Conservation (phyloP, 2,329 filamentous ascomycete genomes). For the Xylaria sp. region DNA sequence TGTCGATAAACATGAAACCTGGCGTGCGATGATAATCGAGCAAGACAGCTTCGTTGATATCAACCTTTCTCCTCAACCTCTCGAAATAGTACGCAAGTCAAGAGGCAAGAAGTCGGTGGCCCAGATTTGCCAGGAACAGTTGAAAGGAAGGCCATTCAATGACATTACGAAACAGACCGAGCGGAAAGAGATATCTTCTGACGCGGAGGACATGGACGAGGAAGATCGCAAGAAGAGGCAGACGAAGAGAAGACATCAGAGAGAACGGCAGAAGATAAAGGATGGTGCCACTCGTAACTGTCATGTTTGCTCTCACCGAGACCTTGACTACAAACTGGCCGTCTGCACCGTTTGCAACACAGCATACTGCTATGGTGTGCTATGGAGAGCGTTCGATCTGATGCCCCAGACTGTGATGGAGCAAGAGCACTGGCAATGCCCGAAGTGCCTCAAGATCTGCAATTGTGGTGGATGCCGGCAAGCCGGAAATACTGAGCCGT, state of each 20-base stretch:
- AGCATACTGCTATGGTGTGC: constrained; percentile 85
- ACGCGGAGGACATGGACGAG: constrained; percentile 55
- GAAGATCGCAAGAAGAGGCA: constrained; percentile 60
- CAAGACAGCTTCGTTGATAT: constrained; percentile 64
- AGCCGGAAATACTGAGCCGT: constrained; percentile 62
- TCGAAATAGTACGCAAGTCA: constrained; percentile 63
- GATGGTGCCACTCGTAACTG: constrained; percentile 57
- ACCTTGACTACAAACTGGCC: constrained; percentile 80
- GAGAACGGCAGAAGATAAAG: constrained; percentile 41
- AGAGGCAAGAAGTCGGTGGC: constrained; percentile 74
- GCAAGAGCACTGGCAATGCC: constrained; percentile 78
- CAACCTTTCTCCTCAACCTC: constrained; percentile 60
- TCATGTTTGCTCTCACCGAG: constrained; percentile 76
- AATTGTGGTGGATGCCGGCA: constrained; percentile 77
- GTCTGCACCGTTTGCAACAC: constrained; percentile 71
- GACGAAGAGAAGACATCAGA: constrained; percentile 43
- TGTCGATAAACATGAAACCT: constrained; percentile 70
- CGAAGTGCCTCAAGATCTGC: constrained; percentile 79
- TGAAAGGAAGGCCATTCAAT: constrained; percentile 72
- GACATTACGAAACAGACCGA: constrained; percentile 63
- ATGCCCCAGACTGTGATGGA: constrained; percentile 80
- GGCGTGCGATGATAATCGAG: constrained; percentile 72
- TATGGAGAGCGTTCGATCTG: constrained; percentile 87
- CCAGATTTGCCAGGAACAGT: constrained; percentile 88
- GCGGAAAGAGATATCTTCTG: constrained; percentile 30